Evolutionary conservation across 1,284 basidiomycete species (phyloP).

Genomic region (Xerocomus subilludens): DNA sequence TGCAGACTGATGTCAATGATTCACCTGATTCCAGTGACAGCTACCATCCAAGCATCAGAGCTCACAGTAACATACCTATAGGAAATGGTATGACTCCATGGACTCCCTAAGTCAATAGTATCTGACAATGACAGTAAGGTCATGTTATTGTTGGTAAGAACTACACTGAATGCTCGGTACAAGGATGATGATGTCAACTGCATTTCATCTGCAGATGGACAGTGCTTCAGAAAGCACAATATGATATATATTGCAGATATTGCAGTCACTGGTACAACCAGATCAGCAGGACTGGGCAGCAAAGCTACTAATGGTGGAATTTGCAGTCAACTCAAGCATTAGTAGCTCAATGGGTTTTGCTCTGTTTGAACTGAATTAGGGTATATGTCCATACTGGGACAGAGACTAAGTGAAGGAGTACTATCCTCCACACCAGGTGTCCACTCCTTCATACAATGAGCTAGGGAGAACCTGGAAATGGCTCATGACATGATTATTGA

Average conservation of each 20-base stretch:
- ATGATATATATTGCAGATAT: not conserved
- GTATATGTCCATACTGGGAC: not conserved
- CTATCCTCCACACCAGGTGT: not conserved
- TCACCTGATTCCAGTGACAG: too few relatives aligned
- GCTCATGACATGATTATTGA: not conserved
- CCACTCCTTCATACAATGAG: not conserved
- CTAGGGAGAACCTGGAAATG: not conserved
- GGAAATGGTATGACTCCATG: too few relatives aligned
- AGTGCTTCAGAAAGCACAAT: not conserved
- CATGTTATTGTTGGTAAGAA: too few relatives aligned
- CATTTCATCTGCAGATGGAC: not conserved
- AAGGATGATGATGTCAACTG: too few relatives aligned
- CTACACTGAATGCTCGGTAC: too few relatives aligned
- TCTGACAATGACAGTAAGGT: too few relatives aligned
- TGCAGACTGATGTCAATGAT: too few relatives aligned
- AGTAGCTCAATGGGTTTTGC: not conserved
- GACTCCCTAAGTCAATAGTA: too few relatives aligned
- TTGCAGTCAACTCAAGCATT: too few relatives aligned
- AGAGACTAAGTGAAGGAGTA: not conserved
- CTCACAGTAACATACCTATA: too few relatives aligned
- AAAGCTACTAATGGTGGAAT: not conserved
- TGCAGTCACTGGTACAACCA: not conserved
- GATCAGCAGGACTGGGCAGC: not conserved
- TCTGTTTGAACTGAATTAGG: not conserved
- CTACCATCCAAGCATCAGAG: too few relatives aligned